Conservation (phyloP, 352 stramenopile species). For the Globisporangium takayamanum region DNA sequence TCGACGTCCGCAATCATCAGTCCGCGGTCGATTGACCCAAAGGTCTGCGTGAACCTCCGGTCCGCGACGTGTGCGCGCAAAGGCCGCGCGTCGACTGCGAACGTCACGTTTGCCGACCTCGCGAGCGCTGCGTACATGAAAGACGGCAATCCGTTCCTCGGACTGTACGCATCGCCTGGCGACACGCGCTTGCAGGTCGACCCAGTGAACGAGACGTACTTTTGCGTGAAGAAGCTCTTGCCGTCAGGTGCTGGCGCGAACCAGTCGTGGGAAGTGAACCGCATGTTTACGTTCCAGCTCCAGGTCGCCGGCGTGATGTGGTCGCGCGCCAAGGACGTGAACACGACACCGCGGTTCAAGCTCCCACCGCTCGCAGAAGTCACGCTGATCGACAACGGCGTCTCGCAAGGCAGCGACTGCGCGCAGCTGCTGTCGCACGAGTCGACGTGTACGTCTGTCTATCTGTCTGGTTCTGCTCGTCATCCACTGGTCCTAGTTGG, state of each 20-base stretch:
- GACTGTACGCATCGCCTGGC: slow-evolving; percentile 53
- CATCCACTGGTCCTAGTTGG: background rate
- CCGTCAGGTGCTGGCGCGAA: slow-evolving; percentile 54
- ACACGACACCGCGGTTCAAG: slow-evolving; percentile 12
- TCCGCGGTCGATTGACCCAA: slow-evolving; percentile 46
- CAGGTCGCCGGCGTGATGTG: slow-evolving; percentile 51
- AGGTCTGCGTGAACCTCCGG: slow-evolving; percentile 65
- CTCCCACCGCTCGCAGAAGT: slow-evolving; percentile 54
- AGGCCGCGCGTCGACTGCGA: slow-evolving; percentile 33
- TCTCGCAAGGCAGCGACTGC: slow-evolving; percentile 56
- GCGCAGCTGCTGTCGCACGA: slow-evolving; percentile 58
- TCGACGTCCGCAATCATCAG: slow-evolving; percentile 69
- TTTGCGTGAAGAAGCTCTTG: slow-evolving; percentile 64
- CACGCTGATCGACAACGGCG: slow-evolving; percentile 46
- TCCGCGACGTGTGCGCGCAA: slow-evolving; percentile 44
- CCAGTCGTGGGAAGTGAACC: slow-evolving; percentile 58
- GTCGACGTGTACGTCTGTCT: slow-evolving; percentile 43
- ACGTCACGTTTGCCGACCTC: slow-evolving; percentile 36
- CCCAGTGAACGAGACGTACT: slow-evolving; percentile 61
- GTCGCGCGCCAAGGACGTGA: slow-evolving; percentile 14
- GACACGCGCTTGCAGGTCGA: slow-evolving; percentile 40
- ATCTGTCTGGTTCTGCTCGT: background rate
- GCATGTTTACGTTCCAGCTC: slow-evolving; percentile 70
- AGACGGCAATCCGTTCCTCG: slow-evolving; percentile 72
- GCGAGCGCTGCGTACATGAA: slow-evolving; percentile 53